Evolutionary conservation across 1,284 basidiomycete species (phyloP).

Genomic region (Heterobasidion occidentale): DNA sequence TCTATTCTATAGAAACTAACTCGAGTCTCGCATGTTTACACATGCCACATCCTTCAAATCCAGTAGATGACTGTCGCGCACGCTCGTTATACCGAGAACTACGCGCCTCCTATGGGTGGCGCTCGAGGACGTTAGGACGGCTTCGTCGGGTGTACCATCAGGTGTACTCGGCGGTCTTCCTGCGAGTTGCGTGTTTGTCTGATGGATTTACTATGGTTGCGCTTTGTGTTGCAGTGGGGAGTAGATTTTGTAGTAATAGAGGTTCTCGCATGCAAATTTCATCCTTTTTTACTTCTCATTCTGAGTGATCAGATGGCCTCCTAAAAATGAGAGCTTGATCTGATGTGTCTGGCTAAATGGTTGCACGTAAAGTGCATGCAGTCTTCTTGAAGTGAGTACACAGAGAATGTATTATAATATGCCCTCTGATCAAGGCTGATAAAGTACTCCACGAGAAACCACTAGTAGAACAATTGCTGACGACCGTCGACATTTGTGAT

Average conservation of each 20-base stretch:
- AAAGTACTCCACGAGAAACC: too few relatives aligned
- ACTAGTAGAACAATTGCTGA: too few relatives aligned
- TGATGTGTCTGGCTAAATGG: too few relatives aligned
- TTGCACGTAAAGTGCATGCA: too few relatives aligned
- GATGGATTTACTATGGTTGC: slow-evolving; percentile 1
- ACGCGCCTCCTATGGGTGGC: slow-evolving; percentile 17
- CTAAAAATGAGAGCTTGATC: too few relatives aligned
- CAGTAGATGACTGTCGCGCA: slow-evolving; percentile 69
- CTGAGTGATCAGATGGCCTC: too few relatives aligned
- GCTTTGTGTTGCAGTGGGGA: not conserved
- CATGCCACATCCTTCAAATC: slow-evolving; percentile 76
- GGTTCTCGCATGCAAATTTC: too few relatives aligned
- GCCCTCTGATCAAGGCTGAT: too few relatives aligned
- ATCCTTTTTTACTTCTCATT: too few relatives aligned
- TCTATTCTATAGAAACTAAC: slow-evolving; percentile 87
- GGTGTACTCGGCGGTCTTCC: slow-evolving; percentile 29
- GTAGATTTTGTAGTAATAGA: not conserved
- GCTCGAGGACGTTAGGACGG: slow-evolving; percentile 72
- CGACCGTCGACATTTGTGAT: too few relatives aligned
- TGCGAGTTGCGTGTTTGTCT: slow-evolving; percentile 62
- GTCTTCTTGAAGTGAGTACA: too few relatives aligned
- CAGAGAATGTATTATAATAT: too few relatives aligned
- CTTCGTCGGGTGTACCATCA: slow-evolving; percentile 24
- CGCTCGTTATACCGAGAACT: slow-evolving; percentile 74
- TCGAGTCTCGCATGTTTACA: slow-evolving; percentile 81